Base-by-base conservation (phyloP, 768 basidiomycete species). In the Pleurotus djamor region DNA sequence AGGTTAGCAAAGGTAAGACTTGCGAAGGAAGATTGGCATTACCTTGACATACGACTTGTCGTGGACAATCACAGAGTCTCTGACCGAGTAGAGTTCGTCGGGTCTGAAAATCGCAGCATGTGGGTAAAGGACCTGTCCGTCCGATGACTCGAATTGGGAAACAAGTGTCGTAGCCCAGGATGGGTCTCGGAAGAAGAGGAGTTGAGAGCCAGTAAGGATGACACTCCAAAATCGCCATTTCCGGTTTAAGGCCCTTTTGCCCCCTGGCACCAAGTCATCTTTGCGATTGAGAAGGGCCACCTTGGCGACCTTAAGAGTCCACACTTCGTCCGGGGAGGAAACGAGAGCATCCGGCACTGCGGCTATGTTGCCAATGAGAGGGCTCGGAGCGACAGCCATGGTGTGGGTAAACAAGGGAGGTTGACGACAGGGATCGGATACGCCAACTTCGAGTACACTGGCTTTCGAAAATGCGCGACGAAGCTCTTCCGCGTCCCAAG, bases 161-260 rank as follows among this genome's bases (percentile, higher is more conserved):
- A 78, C 72, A 35, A 88, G 65, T 17, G 75, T 68, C 43, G 72
- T 66, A 2, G 82, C 81, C 84, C 82, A 87, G 12, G 81, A 67
- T 3, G 82, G 69, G 71, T 94, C 91, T 33, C 90, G 89, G 74
- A 94, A 95, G 70, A 98, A 89, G 48, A 98, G 80, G 4, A 99
- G 78, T 66, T 98, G 96, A 4, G 94, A 95, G 28, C 86, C 89
- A 3, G 94, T 95, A 58, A 99, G 78, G 52, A 96, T 79, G 7
- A 94, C 91, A 61, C 85, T 88, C 82, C 88, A 96, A 9, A 84
- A 74, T 66, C 82, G 88, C 97, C 97, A 98, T 74, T 95, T 98
- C 51, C 93, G 82, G 66, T 82, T 88, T 48, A 76, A 74, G 0
- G 87, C 77, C 65, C 87, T 93, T 72, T 83, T 92, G 10, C 93